phyloP scores from a whole-genome alignment of 768 basidiomycete species.

The Panaeolus cyanescens region DNA sequence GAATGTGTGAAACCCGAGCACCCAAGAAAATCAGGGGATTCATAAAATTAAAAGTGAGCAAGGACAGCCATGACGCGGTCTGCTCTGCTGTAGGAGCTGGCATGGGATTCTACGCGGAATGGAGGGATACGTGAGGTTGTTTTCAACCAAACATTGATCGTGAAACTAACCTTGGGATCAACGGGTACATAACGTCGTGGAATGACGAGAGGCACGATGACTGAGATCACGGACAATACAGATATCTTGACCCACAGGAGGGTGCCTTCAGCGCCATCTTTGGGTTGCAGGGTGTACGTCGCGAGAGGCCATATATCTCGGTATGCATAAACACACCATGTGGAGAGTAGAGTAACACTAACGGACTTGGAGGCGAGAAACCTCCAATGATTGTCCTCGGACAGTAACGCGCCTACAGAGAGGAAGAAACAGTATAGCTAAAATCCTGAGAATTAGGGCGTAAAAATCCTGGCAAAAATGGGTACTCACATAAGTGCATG shows the following conservation, averaged over 20 bases:
- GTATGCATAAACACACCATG: not conserved
- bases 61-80: conserved; percentile 46
- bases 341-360: not conserved
- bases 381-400: not conserved
- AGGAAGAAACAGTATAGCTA: not conserved
- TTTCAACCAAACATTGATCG: not conserved
- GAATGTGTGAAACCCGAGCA: conserved; percentile 46
- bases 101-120: conserved; percentile 30
- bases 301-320: not conserved
- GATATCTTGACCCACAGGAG: not conserved
- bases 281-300: not conserved
- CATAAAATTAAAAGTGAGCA: conserved; percentile 52
- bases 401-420: not conserved
- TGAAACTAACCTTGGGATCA: conserved; percentile 1
- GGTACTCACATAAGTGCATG: not conserved
- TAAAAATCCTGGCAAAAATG: not conserved
- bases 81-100: conserved; percentile 48
- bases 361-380: not conserved
- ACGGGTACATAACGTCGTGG: not conserved
- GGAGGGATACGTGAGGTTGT: not conserved
- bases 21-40: conserved; percentile 52
- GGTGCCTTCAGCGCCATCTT: not conserved
- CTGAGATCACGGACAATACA: not conserved
- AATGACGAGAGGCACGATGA: not conserved
- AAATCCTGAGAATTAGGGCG: not conserved